Evolutionary conservation across 768 basidiomycete species (phyloP).

Genomic region (Daedaleopsis nitida): DNA sequence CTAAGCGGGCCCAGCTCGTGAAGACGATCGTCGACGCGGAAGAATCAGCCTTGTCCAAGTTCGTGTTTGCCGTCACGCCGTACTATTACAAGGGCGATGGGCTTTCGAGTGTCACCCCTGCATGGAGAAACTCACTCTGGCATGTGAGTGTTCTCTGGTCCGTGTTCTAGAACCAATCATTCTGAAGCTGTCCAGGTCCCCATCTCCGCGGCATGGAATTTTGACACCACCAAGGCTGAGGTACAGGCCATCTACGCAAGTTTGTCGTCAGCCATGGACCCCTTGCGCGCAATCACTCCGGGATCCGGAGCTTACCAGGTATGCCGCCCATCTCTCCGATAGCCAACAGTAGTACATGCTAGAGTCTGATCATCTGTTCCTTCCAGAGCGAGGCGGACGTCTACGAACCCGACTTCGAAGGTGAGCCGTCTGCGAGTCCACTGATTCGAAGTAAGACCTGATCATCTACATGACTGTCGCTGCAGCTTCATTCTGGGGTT

Average conservation of each 20-base stretch:
- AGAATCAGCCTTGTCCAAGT: not conserved
- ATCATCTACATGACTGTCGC: not conserved
- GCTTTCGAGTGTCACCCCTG: constrained; percentile 1
- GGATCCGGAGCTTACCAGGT: constrained; percentile 3
- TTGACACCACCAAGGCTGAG: not conserved
- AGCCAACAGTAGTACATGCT: not conserved
- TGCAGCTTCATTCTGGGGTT: constrained; percentile 1
- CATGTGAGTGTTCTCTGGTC: not conserved
- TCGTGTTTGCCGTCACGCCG: constrained; percentile 4
- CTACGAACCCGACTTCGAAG: constrained; percentile 1
- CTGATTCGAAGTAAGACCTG: too few relatives aligned
- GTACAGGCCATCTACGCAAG: not conserved
- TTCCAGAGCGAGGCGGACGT: constrained; percentile 3
- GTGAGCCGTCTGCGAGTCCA: not conserved
- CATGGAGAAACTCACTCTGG: constrained; percentile 3
- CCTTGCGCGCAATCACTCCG: constrained; percentile 1
- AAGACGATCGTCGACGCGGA: not conserved
- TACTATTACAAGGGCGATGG: constrained; percentile 4
- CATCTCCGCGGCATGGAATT: not conserved
- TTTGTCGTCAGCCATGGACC: not conserved
- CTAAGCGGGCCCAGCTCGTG: not conserved
- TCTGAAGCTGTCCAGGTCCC: not conserved
- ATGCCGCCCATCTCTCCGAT: not conserved
- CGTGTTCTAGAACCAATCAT: not conserved
- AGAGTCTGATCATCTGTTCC: too few relatives aligned